These are phyloP conservation scores for Hygrophila difformis DNA, from an alignment of 257 asterid species.

Conservation along the genomic window DNA sequence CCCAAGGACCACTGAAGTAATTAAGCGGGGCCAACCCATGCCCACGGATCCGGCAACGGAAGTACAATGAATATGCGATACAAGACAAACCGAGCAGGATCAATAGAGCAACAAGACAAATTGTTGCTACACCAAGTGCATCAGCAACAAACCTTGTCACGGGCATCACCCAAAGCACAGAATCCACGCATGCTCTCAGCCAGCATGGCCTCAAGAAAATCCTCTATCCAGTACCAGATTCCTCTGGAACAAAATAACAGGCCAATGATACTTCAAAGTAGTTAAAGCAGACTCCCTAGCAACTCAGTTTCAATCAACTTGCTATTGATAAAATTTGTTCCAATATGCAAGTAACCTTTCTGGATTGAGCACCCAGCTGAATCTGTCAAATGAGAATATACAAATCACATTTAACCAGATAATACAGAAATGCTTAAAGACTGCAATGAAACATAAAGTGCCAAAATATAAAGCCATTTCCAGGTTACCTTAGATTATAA, in stretches of 20 bases:
- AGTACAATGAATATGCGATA: constrained; percentile 53
- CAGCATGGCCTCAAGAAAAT: constrained; percentile 61
- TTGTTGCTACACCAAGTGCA: constrained; percentile 95
- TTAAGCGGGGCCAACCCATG: constrained; percentile 54
- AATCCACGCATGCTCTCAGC: constrained; percentile 96
- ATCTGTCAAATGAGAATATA: too few species aligned
- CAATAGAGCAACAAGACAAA: constrained; percentile 61
- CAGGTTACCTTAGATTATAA: too few species aligned
- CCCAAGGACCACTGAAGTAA: constrained; percentile 92
- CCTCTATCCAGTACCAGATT: constrained; percentile 18
- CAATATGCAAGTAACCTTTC: constrained; percentile 2
- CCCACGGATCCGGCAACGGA: constrained; percentile 49
- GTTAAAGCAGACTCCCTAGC: constrained; percentile 2
- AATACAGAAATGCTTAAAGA: too few species aligned
- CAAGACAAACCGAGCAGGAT: constrained; percentile 65
- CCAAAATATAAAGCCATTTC: neutral
- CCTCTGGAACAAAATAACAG: constrained; percentile 16
- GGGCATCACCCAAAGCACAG: constrained; percentile 97
- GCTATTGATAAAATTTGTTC: neutral
- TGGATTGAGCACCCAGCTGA: constrained; percentile 10
- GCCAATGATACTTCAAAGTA: neutral
- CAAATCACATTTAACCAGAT: too few species aligned
- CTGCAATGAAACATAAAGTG: neutral
- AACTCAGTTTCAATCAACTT: constrained; percentile 8
- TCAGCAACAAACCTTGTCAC: constrained; percentile 68